Base-by-base conservation (phyloP, 768 basidiomycete species). In the Crepidotus variabilis region DNA sequence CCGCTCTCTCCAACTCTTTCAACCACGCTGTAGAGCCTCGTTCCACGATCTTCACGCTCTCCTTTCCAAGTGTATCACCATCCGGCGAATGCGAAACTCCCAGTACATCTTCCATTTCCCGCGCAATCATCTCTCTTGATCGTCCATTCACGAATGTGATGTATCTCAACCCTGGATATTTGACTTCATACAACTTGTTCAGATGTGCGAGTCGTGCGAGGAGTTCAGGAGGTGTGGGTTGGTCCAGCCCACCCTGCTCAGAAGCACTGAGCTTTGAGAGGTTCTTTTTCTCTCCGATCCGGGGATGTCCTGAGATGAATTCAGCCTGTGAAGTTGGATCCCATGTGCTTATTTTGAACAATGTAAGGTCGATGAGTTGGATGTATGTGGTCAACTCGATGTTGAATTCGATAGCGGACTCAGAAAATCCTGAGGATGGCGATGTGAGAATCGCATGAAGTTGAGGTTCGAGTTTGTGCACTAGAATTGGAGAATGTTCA, bases 131-230 rank as follows among this genome's bases (percentile, higher is more conserved):
- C 33, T 79, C 79, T 36, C 93, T 77, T 58, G 82, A 81, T 57
- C 94, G 81, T 33, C 92, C 91, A 64, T 94, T 92, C 39, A 96
- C 94, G 65, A 94, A 97, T 5, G 92, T 94, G 72, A 97, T 91
- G 66, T 93, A 96, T 18, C 90, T 80, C 60, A 97, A 67, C 2
- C 88, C 85, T 0, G 88, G 84, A 64, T 87, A 96, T 52, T 72
- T 72, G 24, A 66, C 72, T 67, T 94, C 91, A 65, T 95, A 96
- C 60, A 82, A 81, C 10, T 74, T 78, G 61, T 97, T 97, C 50
- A 96, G 79, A 61, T 89, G 81, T 32, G 68, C 78, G 16, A 97
- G 79, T 8, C 91, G 83, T 6, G 73, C 80, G 20, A 96, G 75
- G 35, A 94, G 86, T 56, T 85, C 85, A 23, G 89, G 86, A 6